phyloP scores from a whole-genome alignment of 805 yeast species.

The Teunomyces tritomae region DNA sequence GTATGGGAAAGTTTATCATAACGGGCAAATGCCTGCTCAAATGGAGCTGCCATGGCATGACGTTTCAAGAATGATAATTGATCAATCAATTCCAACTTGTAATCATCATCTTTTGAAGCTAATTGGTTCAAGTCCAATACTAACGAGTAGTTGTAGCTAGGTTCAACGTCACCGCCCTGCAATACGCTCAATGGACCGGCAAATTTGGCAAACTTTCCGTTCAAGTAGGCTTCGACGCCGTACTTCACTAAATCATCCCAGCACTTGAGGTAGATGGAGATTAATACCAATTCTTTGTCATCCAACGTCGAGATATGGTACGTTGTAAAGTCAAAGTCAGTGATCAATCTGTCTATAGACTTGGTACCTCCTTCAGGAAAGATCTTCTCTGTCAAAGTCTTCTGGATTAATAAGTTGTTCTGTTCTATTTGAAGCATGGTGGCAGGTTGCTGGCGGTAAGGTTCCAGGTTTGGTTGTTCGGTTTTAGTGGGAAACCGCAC shows the following conservation, averaged over 20 bases:
- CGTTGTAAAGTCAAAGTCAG: constrained; percentile 95
- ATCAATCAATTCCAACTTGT: constrained; percentile 50
- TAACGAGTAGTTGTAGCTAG: constrained; percentile 79
- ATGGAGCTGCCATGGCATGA: constrained; percentile 89
- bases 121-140: constrained; percentile 54
- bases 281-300: constrained; percentile 58
- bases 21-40: constrained; percentile 77
- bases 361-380: constrained; percentile 27
- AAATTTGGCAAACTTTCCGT: constrained; percentile 45
- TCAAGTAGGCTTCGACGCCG: constrained; percentile 58
- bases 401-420: constrained; percentile 77
- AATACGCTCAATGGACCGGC: constrained; percentile 30
- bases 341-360: constrained; percentile 77
- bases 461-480: neutral
- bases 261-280: constrained; percentile 73
- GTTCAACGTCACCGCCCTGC: constrained; percentile 49
- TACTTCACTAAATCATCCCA: constrained; percentile 70
- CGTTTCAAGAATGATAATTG: constrained; percentile 77
- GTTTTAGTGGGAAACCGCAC: neutral
- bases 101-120: constrained; percentile 41
- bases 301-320: constrained; percentile 85
- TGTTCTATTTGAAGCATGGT: constrained; percentile 82
- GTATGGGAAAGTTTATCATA: constrained; percentile 64
- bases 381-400: constrained; percentile 73
- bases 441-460: constrained; percentile 3